Conservation (phyloP, 345 rosid genomes). For the Lagerstroemia speciosa region DNA sequence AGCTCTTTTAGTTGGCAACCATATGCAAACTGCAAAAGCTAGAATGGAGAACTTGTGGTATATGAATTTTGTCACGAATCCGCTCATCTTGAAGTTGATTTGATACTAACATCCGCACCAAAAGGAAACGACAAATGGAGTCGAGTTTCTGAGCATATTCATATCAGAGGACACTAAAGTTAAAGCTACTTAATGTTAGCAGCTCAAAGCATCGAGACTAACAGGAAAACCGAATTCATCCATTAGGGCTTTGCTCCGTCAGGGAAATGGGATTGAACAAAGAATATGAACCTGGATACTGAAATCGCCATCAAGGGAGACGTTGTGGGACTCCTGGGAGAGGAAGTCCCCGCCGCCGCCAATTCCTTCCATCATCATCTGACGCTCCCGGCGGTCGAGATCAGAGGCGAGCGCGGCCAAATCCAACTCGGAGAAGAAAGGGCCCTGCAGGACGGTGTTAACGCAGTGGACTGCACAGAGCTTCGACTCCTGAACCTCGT, state of each 20-base stretch:
- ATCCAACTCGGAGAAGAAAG: constrained; percentile 92
- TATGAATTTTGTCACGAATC: not conserved
- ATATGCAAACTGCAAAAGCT: too few species aligned
- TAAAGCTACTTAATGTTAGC: not conserved
- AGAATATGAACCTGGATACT: constrained; percentile 65
- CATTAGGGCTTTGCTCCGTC: not conserved
- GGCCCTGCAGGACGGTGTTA: constrained; percentile 84
- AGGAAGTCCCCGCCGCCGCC: constrained; percentile 58
- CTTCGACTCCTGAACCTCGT: constrained; percentile 96
- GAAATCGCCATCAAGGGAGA: constrained; percentile 87
- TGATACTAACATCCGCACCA: not conserved
- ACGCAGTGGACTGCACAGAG: constrained; percentile 99
- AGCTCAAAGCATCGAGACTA: not conserved
- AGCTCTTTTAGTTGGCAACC: too few species aligned
- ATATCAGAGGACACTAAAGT: not conserved
- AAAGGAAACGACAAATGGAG: not conserved
- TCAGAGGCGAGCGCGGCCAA: constrained; percentile 90
- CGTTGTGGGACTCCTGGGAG: constrained; percentile 84
- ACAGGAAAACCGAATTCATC: not conserved
- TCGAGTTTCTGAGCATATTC: not conserved
- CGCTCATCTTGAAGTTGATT: not conserved
- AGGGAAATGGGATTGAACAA: not conserved
- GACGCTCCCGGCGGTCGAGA: constrained; percentile 79
- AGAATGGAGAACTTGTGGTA: not conserved
- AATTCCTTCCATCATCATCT: constrained; percentile 51